Conservation (phyloP, 2,329 filamentous ascomycete species). For the Cladosporium phlei region DNA sequence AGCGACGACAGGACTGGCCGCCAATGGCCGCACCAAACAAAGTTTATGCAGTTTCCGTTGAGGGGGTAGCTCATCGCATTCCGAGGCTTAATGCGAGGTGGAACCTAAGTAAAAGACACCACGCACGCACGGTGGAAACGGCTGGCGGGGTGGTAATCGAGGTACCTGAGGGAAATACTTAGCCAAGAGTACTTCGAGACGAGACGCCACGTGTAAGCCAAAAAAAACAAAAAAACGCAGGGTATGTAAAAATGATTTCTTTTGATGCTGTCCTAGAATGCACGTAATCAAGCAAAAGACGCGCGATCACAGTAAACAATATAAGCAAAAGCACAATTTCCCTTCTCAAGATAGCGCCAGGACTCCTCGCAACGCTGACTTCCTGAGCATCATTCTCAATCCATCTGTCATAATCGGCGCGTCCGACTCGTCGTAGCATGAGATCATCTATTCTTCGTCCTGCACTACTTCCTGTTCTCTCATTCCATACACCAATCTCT, state of each 20-base stretch:
- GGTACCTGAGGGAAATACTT: no score
- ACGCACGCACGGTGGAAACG: no score
- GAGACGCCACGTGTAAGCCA: no score
- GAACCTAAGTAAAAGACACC: no score
- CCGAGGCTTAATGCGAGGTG: no score
- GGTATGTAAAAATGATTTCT: constrained; percentile 5
- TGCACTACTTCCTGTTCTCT: background rate
- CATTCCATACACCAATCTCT: background rate
- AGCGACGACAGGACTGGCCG: no score
- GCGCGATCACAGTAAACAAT: constrained; percentile 4
- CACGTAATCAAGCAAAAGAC: constrained; percentile 1
- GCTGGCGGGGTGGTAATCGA: no score
- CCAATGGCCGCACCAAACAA: no score
- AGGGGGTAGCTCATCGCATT: no score
- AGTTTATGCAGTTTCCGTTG: no score
- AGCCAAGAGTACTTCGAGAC: no score
- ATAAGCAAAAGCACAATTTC: background rate
- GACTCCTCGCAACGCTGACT: constrained; percentile 13
- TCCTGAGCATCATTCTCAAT: background rate
- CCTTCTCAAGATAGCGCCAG: background rate
- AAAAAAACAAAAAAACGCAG: background rate
- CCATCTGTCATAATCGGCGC: constrained; percentile 2
- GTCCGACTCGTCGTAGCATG: constrained; percentile 3
- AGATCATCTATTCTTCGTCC: constrained; percentile 10
- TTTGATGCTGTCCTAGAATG: constrained; percentile 9